Percentiles rank a stretch among this genome's conserved stretches.
Evolutionary conservation across 1,284 basidiomycete genomes (phyloP).

Genomic region (Marasmius tenuissimus): DNA sequence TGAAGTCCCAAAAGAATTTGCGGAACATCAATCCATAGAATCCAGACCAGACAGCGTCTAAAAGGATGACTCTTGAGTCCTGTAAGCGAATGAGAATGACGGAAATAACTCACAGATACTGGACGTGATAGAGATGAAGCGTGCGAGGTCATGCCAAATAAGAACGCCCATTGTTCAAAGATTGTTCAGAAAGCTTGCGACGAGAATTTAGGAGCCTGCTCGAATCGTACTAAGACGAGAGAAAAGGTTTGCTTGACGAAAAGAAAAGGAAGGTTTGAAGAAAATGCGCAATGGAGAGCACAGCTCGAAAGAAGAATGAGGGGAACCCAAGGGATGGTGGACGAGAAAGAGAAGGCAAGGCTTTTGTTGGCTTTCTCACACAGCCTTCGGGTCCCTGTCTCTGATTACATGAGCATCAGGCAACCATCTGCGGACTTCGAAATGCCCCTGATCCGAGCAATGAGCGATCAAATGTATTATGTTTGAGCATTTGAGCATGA

Average conservation of each 20-base stretch:
- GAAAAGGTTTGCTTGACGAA: conserved; percentile 15
- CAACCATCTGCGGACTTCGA: no score
- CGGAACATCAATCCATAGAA: conserved; percentile 81
- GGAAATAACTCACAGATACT: conserved; percentile 63
- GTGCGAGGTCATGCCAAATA: conserved; percentile 80
- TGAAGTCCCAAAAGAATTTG: conserved; percentile 91
- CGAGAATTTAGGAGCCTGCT: conserved; percentile 25
- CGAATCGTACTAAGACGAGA: conserved; percentile 14
- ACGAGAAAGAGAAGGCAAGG: conserved; percentile 4
- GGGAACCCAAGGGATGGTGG: conserved; percentile 20
- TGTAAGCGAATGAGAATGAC: conserved; percentile 5
- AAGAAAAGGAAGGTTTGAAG: conserved; percentile 17
- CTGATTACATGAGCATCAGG: no score
- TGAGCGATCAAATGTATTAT: no score
- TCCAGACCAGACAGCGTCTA: conserved; percentile 78
- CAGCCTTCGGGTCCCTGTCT: neutral
- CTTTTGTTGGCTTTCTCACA: neutral
- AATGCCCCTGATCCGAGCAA: no score
- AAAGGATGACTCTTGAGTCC: conserved; percentile 9
- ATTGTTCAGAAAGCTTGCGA: conserved; percentile 13
- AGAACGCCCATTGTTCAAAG: conserved; percentile 70
- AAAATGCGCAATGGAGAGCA: conserved; percentile 41
- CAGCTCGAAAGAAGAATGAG: conserved; percentile 48
- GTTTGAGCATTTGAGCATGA: no score
- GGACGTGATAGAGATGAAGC: conserved; percentile 70